phyloP scores from a whole-genome alignment of 768 basidiomycete species.

The Tylopilus intermedius region DNA sequence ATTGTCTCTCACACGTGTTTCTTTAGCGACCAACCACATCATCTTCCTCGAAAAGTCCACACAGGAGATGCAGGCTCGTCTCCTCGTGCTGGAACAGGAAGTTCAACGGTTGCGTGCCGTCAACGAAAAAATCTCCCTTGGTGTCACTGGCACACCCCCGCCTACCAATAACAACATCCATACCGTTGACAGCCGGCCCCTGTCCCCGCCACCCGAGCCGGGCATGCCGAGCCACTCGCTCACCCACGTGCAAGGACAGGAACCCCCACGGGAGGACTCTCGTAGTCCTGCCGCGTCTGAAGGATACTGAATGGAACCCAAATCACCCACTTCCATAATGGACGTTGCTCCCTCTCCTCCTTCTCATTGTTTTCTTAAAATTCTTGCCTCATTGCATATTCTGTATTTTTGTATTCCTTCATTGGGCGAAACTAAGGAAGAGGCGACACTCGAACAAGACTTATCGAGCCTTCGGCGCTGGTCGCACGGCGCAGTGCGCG shows the following conservation, averaged over 20 bases:
- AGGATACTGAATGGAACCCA: conserved; percentile 24
- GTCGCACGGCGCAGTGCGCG: conserved; percentile 33
- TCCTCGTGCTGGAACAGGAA: conserved; percentile 62
- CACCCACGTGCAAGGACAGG: conserved; percentile 54
- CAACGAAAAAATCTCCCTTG: conserved; percentile 81
- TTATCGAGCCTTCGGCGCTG: conserved; percentile 28
- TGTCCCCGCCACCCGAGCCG: conserved; percentile 63
- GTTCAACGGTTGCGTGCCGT: conserved; percentile 64
- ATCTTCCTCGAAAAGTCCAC: conserved; percentile 66
- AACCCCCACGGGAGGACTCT: conserved; percentile 60
- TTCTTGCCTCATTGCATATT: conserved; percentile 30
- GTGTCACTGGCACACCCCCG: conserved; percentile 51
- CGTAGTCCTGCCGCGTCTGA: conserved; percentile 35
- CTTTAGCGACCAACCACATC: conserved; percentile 74
- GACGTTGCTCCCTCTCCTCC: conserved; percentile 34
- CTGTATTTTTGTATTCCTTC: conserved; percentile 33
- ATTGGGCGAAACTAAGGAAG: conserved; percentile 25
- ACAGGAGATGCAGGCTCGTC: conserved; percentile 64
- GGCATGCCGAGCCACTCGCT: conserved; percentile 45
- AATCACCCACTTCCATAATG: conserved; percentile 18
- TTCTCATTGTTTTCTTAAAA: conserved; percentile 27
- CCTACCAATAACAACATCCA: conserved; percentile 43
- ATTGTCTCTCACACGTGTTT: conserved; percentile 11
- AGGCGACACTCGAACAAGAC: conserved; percentile 20
- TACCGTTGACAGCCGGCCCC: conserved; percentile 42